A percentile compares a stretch with the other conserved stretches of the same genome.
Conservation (phyloP, 306 rosid species). For the Inga laurina region DNA sequence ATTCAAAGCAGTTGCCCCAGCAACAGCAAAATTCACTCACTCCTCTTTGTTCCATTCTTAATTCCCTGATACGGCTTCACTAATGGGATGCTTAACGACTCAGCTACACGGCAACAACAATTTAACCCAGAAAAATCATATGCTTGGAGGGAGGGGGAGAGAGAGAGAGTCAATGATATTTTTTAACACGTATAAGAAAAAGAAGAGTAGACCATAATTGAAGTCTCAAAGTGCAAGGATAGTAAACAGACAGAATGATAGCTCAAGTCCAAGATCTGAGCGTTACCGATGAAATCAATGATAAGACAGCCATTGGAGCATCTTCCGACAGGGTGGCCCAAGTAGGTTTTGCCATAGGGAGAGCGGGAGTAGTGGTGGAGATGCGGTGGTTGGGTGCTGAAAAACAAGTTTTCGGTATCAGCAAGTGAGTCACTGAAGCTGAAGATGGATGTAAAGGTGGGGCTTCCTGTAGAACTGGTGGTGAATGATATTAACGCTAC, state of each 20-base stretch:
- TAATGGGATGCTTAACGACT: background rate
- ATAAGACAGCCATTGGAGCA: background rate
- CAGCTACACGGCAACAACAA: background rate
- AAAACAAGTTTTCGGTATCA: background rate
- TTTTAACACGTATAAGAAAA: too few relatives aligned
- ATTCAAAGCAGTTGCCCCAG: slow-evolving; percentile 63
- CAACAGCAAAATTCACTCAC: background rate
- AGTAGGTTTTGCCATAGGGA: background rate
- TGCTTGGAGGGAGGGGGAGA: too few relatives aligned
- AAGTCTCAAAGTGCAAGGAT: too few relatives aligned
- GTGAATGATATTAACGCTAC: background rate
- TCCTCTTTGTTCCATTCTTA: background rate
- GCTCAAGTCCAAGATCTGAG: background rate
- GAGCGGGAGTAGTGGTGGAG: background rate
- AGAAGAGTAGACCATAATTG: too few relatives aligned
- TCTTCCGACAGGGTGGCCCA: background rate
- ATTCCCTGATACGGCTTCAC: background rate
- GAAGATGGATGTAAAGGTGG: background rate
- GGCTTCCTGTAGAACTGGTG: background rate
- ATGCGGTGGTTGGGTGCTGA: background rate
- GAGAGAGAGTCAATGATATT: background rate
- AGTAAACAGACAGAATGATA: background rate
- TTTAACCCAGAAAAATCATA: too few relatives aligned
- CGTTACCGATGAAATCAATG: background rate
- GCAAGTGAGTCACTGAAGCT: background rate